A percentile compares a stretch with the other conserved stretches of the same genome.
These are phyloP conservation scores for Moricandia moricandioides DNA, from an alignment of 345 rosid species.

Conservation along the genomic window DNA sequence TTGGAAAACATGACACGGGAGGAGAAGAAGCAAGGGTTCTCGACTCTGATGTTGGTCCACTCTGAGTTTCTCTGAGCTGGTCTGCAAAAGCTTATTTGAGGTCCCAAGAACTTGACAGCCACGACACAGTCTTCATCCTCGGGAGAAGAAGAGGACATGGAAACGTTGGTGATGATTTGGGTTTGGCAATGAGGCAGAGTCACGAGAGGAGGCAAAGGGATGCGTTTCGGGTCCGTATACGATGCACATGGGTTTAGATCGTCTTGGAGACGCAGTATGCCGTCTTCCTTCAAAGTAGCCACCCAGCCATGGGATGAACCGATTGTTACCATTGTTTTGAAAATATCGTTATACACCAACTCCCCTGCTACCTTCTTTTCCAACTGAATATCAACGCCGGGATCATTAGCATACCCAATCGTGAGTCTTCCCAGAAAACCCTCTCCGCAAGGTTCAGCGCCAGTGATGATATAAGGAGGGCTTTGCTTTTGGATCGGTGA, in stretches of 20 bases:
- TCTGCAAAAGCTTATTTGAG: not conserved
- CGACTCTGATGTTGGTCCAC: not conserved
- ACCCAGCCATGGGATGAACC: not conserved
- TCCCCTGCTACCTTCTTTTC: not conserved
- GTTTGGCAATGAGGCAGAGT: not conserved
- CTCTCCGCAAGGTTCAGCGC: not conserved
- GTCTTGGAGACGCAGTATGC: not conserved
- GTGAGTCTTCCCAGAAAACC: not conserved
- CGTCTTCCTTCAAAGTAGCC: not conserved
- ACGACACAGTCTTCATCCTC: not conserved
- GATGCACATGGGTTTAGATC: not conserved
- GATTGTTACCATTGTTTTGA: not conserved
- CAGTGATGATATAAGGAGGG: not conserved
- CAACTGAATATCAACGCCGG: not conserved
- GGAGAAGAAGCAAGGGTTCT: not conserved
- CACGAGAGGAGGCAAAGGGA: not conserved
- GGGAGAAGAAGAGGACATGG: not conserved
- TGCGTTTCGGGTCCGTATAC: not conserved
- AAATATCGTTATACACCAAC: not conserved
- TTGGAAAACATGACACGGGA: not conserved
- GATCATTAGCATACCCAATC: not conserved
- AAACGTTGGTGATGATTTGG: not conserved
- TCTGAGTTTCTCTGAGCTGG: not conserved
- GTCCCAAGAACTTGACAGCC: constrained; percentile 1
- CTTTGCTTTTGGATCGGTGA: not conserved